phyloP scores from a whole-genome alignment of 2,329 filamentous ascomycete genomes.

The Microthyrium microscopicum region DNA sequence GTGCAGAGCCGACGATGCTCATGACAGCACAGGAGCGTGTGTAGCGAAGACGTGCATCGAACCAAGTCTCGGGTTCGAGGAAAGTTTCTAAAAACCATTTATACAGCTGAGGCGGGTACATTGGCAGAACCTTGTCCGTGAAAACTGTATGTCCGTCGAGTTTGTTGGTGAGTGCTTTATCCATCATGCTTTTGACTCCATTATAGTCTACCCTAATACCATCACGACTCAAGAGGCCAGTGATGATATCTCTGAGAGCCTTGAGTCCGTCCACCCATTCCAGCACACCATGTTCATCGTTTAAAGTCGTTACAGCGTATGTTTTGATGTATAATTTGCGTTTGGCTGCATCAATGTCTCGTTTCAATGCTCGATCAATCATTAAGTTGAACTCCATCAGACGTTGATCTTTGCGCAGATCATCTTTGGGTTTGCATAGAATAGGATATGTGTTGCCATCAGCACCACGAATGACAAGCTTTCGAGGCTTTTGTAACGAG shows the following conservation, averaged over 20 bases:
- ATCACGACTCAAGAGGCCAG: conserved; percentile 60
- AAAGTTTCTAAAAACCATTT: conserved; percentile 95
- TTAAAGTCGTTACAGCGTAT: conserved; percentile 89
- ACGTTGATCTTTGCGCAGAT: conserved; percentile 90
- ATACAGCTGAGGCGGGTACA: conserved; percentile 71
- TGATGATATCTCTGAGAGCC: conserved; percentile 78
- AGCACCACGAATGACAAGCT: conserved; percentile 72
- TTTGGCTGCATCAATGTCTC: conserved; percentile 77
- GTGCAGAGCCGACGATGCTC: conserved; percentile 96
- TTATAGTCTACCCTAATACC: conserved; percentile 52
- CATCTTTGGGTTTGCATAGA: conserved; percentile 94
- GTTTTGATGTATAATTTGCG: conserved; percentile 90
- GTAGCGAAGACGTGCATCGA: conserved; percentile 73
- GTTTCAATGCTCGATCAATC: conserved; percentile 89
- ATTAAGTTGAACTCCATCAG: conserved; percentile 99
- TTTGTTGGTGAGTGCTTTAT: conserved; percentile 46
- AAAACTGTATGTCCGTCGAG: conserved; percentile 51
- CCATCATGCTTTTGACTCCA: conserved; percentile 41
- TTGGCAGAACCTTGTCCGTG: conserved; percentile 43
- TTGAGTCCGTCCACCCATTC: conserved; percentile 98
- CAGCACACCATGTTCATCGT: conserved; percentile 93
- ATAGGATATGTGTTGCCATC: conserved; percentile 81
- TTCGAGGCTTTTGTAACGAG: conserved; percentile 82
- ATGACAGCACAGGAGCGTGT: conserved; percentile 92
- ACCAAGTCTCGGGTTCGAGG: conserved; percentile 84